Base-by-base conservation (phyloP, 306 rosid genomes). In the Mucuna pruriens region DNA sequence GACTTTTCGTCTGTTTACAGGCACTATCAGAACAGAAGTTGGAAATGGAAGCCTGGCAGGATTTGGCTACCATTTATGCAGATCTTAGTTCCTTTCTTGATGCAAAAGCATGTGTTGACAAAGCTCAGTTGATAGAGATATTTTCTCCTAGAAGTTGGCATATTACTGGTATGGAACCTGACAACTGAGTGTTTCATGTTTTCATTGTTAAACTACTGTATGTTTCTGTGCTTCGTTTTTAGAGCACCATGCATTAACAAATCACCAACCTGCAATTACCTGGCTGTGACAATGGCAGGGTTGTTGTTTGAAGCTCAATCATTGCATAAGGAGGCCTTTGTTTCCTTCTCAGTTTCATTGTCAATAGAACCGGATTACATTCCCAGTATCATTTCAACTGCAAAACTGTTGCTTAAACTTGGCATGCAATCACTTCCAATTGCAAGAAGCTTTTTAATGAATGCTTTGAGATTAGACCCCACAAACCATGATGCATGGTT, bases 1-100 rank as follows among this genome's bases (percentile, higher is more conserved):
- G 55, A 44, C 25, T 46, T 61, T 19, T n/a, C n/a, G 31, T 58
- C 48, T 74, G 71, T 70, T 55, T 74, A 84, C 93, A 95, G 99
- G 89, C 74, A 63, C 69, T 76, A 73, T 55, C 45, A 23, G 92
- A 88, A 74, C 79, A 82, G 63, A 87, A 80, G 58, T 77, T 89
- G 86, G 97, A 92, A 80, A 89, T 77, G 72, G 90, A 87, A 86
- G 91, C 87, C 17, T 92, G 97, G 97, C 94, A 87, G 69, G 97
- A 92, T 82, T 83, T 94, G 86, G 91, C 97, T 70, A 57, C 88
- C 70, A 86, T 91, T 80, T 94, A 94, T 85, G 82, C 90, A 15
- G 84, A 85, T 36, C 86, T 87, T 68, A 82, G 87, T 69, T 82
- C 88, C 25, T 84, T 90, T 85, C 81, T 77, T 76, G 98, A 95